Base-by-base conservation (phyloP, 1,284 basidiomycete genomes). In the Malassezia vespertilionis region DNA sequence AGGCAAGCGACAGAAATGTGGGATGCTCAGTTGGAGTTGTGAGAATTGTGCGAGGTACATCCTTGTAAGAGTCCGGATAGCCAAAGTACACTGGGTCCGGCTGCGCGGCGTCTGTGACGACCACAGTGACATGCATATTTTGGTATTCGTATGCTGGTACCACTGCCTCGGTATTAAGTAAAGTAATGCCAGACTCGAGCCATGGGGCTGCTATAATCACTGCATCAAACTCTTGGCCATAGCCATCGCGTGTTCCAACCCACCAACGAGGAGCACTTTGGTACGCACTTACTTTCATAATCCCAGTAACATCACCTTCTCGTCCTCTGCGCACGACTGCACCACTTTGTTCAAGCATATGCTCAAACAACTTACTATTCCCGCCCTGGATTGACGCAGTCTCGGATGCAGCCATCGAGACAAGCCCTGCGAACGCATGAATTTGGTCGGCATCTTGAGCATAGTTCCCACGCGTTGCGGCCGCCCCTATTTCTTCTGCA, bases 401-500 rank as follows among this genome's bases (percentile, higher is more conserved):
- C 5, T 82, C 81, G 0, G 68, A 73, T 0, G 86, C 77, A 1
- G 86, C 86, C 11, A 95, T 75, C 7, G 82, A 83, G 45, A 77
- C 77, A 14, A 80, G 71, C 1, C 83, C 84, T 41, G 80, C 87
- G 17, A 96, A 74, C 0, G 80, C 86, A 61, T 95, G 87, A 6
- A 96, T 83, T 20, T 75, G 59, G 60, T 80, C 76, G 17, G 80
- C 77, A 63, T 89, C 80, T 76, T 69, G 66, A 2, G 63, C 86
- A 63, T 90, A 90, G 71, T 95, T 96, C 35, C 89, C 86, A 15
- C 88, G 77, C 7, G 86, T 86, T 4, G 82, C 80, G 2, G 81
- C 83, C 53, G 87, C 86, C 38, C 90, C 76, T 41, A 93, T 72
- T 72, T 97, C 91, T 33, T 76, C 75, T 5, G 79, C 76, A 34